Conservation (phyloP, 805 yeast genomes). For the Candida vartiovaarae region DNA sequence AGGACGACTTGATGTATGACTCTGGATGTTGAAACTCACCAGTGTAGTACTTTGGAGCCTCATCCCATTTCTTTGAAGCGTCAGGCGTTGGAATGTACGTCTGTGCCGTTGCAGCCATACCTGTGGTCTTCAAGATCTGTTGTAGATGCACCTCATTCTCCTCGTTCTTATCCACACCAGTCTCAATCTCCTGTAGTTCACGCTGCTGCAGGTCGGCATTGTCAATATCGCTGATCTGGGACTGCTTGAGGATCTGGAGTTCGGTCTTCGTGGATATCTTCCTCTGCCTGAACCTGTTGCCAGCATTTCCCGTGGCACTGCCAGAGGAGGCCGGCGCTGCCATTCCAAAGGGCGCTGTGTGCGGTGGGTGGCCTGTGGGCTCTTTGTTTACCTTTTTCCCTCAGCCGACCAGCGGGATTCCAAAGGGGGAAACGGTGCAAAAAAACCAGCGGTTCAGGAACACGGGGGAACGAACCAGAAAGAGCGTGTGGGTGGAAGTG, state of each 20-base stretch:
- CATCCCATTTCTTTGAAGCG: constrained; percentile 79
- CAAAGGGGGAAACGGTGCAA: too few species aligned
- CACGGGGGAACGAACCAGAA: too few species aligned
- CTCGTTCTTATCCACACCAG: constrained; percentile 97
- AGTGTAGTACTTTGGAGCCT: constrained; percentile 63
- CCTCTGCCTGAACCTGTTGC: constrained; percentile 74
- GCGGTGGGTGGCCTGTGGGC: constrained; percentile 6
- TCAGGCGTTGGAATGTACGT: constrained; percentile 85
- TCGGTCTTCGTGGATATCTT: constrained; percentile 90
- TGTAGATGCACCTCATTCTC: constrained; percentile 96
- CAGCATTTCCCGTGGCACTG: constrained; percentile 13
- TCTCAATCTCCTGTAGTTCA: constrained; percentile 83
- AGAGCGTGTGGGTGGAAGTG: too few species aligned
- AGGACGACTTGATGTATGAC: constrained; percentile 79
- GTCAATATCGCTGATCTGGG: constrained; percentile 76
- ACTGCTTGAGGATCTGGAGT: constrained; percentile 66
- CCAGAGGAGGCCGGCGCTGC: too few species aligned
- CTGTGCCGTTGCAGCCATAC: constrained; percentile 45
- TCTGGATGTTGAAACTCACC: constrained; percentile 66
- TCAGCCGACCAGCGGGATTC: too few species aligned
- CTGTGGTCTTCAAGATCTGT: constrained; percentile 78
- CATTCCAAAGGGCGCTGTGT: neutral
- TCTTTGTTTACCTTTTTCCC: neutral
- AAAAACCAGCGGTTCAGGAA: too few species aligned
- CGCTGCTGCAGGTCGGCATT: constrained; percentile 68